Percentiles rank a stretch among this genome's conserved stretches.
These are phyloP conservation scores for Aspergillus incahuasiensis DNA, from an alignment of 495 filamentous ascomycete species.

Conservation along the genomic window DNA sequence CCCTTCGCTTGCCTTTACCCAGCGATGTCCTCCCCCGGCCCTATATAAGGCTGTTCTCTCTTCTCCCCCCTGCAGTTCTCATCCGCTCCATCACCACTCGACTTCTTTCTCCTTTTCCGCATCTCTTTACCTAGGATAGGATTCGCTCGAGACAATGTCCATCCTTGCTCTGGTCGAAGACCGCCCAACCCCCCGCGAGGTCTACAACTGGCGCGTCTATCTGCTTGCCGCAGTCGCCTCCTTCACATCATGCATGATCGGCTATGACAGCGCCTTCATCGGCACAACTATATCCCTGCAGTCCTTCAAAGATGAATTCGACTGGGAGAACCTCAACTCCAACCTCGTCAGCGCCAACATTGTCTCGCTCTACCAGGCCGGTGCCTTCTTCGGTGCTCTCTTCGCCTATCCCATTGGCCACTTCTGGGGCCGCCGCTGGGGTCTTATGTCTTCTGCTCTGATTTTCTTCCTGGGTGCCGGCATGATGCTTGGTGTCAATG, in stretches of 20 bases:
- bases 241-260: constrained; percentile 70
- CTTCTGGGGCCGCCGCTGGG: constrained; percentile 52
- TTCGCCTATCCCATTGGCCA: constrained; percentile 53
- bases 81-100: not conserved
- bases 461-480: constrained; percentile 63
- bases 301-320: constrained; percentile 61
- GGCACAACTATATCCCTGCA: constrained; percentile 63
- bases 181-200: constrained; percentile 58
- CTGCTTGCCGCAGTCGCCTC: constrained; percentile 62
- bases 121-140: no score
- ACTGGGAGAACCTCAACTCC: constrained; percentile 42
- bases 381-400: constrained; percentile 61
- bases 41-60: not conserved
- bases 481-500: constrained; percentile 57
- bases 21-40: not conserved
- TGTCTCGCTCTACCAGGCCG: constrained; percentile 64
- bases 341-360: constrained; percentile 62
- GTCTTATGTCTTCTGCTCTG: constrained; percentile 44
- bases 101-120: not conserved
- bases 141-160: constrained; percentile 44
- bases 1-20: not conserved
- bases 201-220: constrained; percentile 78
- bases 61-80: not conserved
- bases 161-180: constrained; percentile 63
- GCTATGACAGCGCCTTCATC: constrained; percentile 71